Evolutionary conservation across 192 early-diverging fungal species (phyloP), one percentile per base, ranked within the genome.

Genomic region (Coemansia brasiliensis): DNA sequence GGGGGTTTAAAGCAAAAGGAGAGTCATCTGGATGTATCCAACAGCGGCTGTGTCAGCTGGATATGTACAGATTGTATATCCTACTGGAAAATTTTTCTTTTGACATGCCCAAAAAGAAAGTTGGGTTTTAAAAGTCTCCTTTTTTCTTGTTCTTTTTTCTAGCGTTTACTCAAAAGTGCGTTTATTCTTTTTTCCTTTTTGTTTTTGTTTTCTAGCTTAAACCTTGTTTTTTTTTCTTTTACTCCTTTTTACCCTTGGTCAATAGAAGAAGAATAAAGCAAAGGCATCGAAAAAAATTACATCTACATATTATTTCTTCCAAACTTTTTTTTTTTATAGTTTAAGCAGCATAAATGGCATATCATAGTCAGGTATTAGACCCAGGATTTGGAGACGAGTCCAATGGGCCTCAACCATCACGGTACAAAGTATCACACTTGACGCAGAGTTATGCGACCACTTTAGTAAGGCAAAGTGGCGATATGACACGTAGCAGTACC

Each of bases 391-490:
- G 13, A 12, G 41, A 25, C 15, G 59, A 61, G 21, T 63, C 53
- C 29, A 26, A 45, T 42, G 61, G 52, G 17, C 61, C 61, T 7
- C 61, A 39, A 22, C 61, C 61, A 39, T 63, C 61, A 25, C 61
- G 41, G 16, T 63, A 63, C 44, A 35, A 48, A 22, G 22, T 22
- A 13, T 46, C 44, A 7, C 44, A 5, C 7, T 9, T 46, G 21
- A 4, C n/a, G 50, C 50, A 18, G 50, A 29, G 26, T n/a, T 32
- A 27, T 16, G 15, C 26, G 26, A 9, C 50, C 13, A 27, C 50
- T 27, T 32, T 27, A 15, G n/a, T 17, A 32, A 32, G 29, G 27
- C 15, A 6, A 2, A 5, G n/a, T 3, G 35, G 35, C 24, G 38
- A 24, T 13, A 29, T 13, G 2, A 41, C 32, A 6, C 61, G 61